Conservation (phyloP, 345 rosid species). For the Hibiscus syriacus region DNA sequence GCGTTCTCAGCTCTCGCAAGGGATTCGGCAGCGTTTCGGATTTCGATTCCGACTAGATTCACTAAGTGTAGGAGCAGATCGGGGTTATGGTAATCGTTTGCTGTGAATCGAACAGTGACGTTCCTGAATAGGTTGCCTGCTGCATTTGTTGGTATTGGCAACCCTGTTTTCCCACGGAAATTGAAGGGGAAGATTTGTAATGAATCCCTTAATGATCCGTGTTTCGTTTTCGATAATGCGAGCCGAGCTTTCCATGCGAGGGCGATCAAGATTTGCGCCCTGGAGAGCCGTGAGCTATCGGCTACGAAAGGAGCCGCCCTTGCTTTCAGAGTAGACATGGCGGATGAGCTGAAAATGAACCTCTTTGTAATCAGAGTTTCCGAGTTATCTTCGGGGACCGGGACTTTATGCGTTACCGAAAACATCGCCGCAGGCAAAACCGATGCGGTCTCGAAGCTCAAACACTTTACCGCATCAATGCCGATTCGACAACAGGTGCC, state of each 20-base stretch:
- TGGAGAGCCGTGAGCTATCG: constrained; percentile 6
- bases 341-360: too few species aligned
- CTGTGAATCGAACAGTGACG: neutral
- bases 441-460: constrained; percentile 8
- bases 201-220: constrained; percentile 7
- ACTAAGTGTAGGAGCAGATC: constrained; percentile 16
- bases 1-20: neutral
- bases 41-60: neutral
- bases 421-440: constrained; percentile 13
- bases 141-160: neutral
- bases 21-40: constrained; percentile 1
- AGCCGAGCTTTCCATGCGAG: constrained; percentile 24
- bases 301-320: too few species aligned
- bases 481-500: constrained; percentile 14
- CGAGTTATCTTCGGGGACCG: neutral
- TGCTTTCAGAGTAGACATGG: too few species aligned
- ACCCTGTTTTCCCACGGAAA: constrained; percentile 7
- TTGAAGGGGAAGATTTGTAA: constrained; percentile 8
- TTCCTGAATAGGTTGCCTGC: constrained; percentile 8
- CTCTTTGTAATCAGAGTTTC: constrained; percentile 9
- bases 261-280: constrained; percentile 14
- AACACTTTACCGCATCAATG: neutral
- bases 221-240: neutral
- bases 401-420: neutral
- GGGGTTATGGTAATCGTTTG: neutral